Base-by-base conservation (phyloP, 306 rosid genomes). In the Ammopiptanthus mongolicus region DNA sequence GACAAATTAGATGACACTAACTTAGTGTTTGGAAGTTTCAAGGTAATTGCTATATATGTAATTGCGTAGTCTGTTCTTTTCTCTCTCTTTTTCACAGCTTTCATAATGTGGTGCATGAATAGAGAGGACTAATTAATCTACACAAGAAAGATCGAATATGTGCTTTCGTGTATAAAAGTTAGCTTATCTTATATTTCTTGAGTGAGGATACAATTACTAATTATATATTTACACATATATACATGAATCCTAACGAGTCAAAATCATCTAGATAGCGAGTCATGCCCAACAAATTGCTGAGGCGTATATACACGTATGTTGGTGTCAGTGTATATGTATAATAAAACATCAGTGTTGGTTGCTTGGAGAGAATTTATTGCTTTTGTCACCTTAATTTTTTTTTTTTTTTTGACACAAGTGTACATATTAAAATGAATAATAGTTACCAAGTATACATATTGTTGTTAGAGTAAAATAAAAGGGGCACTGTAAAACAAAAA, bases 331-430 rank as follows among this genome's bases (percentile, higher is more conserved):
- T 52, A 15, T 14, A 34, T 33, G 23, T 33, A 36, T 13, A 19
- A 17, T 67, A 50, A 61, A 9, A 22, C 82, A 76, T 41, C 69
- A 42, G 59, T 53, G 13, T 72, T 80, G 44, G 58, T 80, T 84
- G 80, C 88, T 80, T 81, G 22, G 58, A 70, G 69, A 56, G 74
- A 78, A 76, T 65, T 68, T 23, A 22, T 78, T 77, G 75, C 83
- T 78, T 78, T 50, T 74, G 72, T 78, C 68, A 80, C 67, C 84
- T 80, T 76, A 33, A n/a, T n/a, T n/a, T n/a, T n/a, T n/a, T n/a
- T n/a, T n/a, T n/a, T n/a, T n/a, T n/a, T n/a, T n/a, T n/a, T n/a
- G n/a, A n/a, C n/a, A n/a, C n/a, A n/a, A n/a, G n/a, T n/a, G n/a
- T n/a, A n/a, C n/a, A n/a, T n/a, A 68, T 63, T 61, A 59, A 73